Base-by-base conservation (phyloP, 208 protist species). In the Crithidia bombi region DNA sequence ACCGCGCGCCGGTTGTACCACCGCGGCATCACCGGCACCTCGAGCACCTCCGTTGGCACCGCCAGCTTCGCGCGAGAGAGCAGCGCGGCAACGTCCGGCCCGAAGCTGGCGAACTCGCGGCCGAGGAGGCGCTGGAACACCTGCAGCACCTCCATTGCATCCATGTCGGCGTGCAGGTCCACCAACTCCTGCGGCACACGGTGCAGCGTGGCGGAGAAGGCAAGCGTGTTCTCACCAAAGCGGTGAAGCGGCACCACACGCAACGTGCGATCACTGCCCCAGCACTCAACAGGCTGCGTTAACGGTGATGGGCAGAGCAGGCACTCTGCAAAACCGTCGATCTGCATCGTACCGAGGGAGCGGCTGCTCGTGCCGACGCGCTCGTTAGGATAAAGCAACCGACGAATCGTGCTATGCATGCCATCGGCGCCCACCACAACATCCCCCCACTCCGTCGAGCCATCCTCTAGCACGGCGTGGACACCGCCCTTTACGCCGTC, bases 1-100 rank as follows among this genome's bases (percentile, higher is more conserved):
- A 96, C 86, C 4, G 92, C 92, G 5, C 92, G 79, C 23, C 86
- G 86, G 73, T 96, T 96, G 75, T 79, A 95, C 90, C 92, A 96
- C 21, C 89, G 84, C 28, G 92, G 89, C 89, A 96, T 94, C 43
- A 96, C 77, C 30, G 92, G 92, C 17, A 94, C 89, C 71, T 96
- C 89, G 30, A 93, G 44, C 19, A 87, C 59, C 78, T 94, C 87
- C n/a, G 73, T 80, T 12, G 85, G 85, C 19, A 92, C 63, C 50
- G 86, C 89, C 26, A 95, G 38, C 28, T 79, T 79, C 21, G 87
- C 89, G 14, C 54, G 30, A 5, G 66, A 33, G 5, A 96, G 72
- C 19, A 89, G 51, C 19, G 44, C 17, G 0, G 65, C 51, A 4
- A 94, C 67, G 26, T 77, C 49, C 28, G 69, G 67, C 26, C 79